Base-by-base conservation (phyloP, 1,139 yeast genomes). In the Saccharomyces hybrid region DNA sequence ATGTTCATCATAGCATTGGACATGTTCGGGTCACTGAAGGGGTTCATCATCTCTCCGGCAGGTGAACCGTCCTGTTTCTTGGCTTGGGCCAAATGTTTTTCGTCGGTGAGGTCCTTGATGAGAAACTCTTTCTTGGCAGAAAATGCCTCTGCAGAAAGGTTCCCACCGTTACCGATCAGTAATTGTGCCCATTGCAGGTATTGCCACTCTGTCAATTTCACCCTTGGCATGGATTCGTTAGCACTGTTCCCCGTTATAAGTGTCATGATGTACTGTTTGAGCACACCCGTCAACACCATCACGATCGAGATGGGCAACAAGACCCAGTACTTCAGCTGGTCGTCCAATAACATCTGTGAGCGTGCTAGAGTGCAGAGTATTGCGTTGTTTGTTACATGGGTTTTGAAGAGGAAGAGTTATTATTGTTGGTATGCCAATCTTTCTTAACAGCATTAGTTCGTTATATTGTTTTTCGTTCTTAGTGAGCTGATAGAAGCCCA, bases 221-320 rank as follows among this genome's bases (percentile, higher is more conserved):
- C 79, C 57, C 76, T 72, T 6, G 78, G 77, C 42, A 76, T 80
- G 4, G 12, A 6, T 38, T 38, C 44, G 8, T 19, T 38, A 5
- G 44, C 44, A 26, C 48, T 42, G 27, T 27, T 52, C 34, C 80
- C 73, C 59, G 80, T 76, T 49, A 87, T 70, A 53, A 88, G 71
- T 42, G 76, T 71, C 50, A 90, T 82, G 32, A 85, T 78, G 63
- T 85, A 83, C 57, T 88, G 84, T 57, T 96, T 77, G 50, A 89
- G 72, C 34, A 93, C 72, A 4, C 97, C 97, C n/a, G 89, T 91
- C 55, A 91, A 72, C 16, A 93, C 86, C 96, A 93, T 90, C 34
- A 90, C 96, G 44, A 87, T 68, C 7, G 96, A 82, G 51, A 93
- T 91, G 38, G 99, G 99, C 49, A 90, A 72, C 27, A 93, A 76